A percentile compares a stretch with the other conserved stretches of the same genome.
phyloP scores from a whole-genome alignment of 345 rosid species.

The Lepidium didymum region DNA sequence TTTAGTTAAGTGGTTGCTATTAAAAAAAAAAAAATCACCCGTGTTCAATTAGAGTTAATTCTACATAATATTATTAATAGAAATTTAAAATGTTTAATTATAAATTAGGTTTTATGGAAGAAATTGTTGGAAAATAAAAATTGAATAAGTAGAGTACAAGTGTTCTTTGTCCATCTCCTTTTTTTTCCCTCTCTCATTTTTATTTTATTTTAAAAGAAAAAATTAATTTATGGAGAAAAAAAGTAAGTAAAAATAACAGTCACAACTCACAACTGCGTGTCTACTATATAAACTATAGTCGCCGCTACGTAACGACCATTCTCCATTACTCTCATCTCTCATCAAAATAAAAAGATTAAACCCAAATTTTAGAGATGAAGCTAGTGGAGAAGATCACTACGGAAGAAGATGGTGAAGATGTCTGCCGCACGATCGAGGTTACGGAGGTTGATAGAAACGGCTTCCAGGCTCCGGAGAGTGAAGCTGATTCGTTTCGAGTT shows the following conservation, averaged over 20 bases:
- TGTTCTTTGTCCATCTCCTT: background rate
- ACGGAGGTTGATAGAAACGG: conserved; percentile 37
- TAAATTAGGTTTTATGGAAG: no score
- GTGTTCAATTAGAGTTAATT: no score
- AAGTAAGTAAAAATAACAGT: conserved; percentile 3
- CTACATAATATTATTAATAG: no score
- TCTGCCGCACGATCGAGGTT: conserved; percentile 51
- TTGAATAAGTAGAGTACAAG: background rate
- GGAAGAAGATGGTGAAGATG: background rate
- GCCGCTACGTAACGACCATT: conserved; percentile 30
- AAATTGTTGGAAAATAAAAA: no score
- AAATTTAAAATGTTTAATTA: no score
- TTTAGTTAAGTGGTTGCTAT: no score
- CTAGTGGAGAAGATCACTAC: conserved; percentile 10
- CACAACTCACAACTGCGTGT: conserved; percentile 12
- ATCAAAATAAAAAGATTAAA: background rate
- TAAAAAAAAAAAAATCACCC: no score
- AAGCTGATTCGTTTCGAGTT: background rate
- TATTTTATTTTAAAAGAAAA: background rate
- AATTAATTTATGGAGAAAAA: no score
- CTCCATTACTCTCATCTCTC: conserved; percentile 4
- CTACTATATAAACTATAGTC: conserved; percentile 30
- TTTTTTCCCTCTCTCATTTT: no score
- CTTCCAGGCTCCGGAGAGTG: conserved; percentile 2
- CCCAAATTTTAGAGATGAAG: background rate